Percentiles rank a stretch among this genome's conserved stretches.
These are phyloP conservation scores for Sclerotiophoma versabilis DNA, from an alignment of 2,329 filamentous ascomycete species.

Conservation along the genomic window DNA sequence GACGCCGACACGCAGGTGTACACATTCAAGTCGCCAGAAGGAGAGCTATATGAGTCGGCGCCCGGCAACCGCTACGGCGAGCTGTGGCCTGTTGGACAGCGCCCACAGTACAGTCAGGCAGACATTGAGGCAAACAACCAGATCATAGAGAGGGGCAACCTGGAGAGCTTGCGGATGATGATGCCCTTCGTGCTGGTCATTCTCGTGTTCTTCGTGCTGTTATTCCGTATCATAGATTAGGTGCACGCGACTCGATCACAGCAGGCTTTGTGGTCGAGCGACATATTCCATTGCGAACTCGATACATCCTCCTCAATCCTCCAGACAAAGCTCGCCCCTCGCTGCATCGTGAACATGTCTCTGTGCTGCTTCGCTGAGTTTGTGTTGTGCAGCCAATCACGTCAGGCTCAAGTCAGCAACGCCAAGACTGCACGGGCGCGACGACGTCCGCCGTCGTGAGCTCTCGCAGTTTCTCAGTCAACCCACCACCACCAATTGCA, in stretches of 20 bases:
- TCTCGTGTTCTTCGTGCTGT: conserved; percentile 58
- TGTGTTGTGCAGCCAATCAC: conserved; percentile 4
- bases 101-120: conserved; percentile 16
- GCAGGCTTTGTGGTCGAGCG: not conserved
- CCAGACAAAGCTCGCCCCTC: not conserved
- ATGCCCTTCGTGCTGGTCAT: conserved; percentile 66
- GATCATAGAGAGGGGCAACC: conserved; percentile 28
- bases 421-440: conserved; percentile 2
- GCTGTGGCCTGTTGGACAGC: conserved; percentile 39
- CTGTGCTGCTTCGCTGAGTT: not conserved
- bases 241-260: not conserved
- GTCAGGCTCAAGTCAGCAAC: not conserved
- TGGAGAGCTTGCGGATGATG: conserved; percentile 60
- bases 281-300: not conserved
- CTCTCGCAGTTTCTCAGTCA: conserved; percentile 27
- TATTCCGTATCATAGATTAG: conserved; percentile 38
- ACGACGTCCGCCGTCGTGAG: conserved; percentile 9
- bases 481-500: conserved; percentile 29
- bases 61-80: conserved; percentile 60
- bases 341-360: not conserved
- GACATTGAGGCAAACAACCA: conserved; percentile 32
- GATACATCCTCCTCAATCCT: not conserved
- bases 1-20: conserved; percentile 63
- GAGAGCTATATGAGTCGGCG: conserved; percentile 59
- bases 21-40: conserved; percentile 59